Evolutionary conservation across 2,329 filamentous ascomycete genomes (phyloP).

Genomic region (Fusarium pseudoanthophilum): DNA sequence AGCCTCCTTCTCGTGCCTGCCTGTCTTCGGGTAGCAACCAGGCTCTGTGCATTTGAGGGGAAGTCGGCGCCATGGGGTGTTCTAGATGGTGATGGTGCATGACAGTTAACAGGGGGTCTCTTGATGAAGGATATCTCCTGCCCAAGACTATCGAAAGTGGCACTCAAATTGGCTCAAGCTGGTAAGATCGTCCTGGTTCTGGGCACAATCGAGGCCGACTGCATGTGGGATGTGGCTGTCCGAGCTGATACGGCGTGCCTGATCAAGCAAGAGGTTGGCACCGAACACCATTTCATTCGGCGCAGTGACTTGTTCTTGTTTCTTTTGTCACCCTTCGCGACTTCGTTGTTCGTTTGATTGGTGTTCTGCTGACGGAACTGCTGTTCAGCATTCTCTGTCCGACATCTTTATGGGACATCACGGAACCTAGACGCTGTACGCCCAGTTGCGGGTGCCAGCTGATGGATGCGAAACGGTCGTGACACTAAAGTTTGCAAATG

Average conservation of each 20-base stretch:
- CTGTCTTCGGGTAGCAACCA: not conserved
- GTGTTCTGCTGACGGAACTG: not conserved
- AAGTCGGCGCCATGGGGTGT: not conserved
- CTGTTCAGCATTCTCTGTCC: not conserved
- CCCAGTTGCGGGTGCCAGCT: fast-evolving
- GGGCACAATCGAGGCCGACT: not conserved
- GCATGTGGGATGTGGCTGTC: not conserved
- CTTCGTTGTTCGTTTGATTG: not conserved
- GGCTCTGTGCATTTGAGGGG: not conserved
- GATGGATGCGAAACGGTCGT: not conserved
- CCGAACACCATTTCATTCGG: not conserved
- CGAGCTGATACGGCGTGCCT: not conserved
- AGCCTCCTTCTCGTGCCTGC: not conserved
- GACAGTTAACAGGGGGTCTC: not conserved
- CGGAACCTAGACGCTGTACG: not conserved
- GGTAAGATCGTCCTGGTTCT: not conserved
- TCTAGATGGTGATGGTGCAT: not conserved
- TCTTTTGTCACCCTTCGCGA: not conserved
- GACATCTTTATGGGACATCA: not conserved
- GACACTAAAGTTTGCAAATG: fast-evolving
- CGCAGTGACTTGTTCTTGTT: not conserved
- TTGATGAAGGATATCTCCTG: not conserved
- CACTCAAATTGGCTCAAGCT: not conserved
- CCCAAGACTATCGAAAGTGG: not conserved
- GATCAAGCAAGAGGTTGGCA: fast-evolving